A percentile compares a stretch with the other conserved stretches of the same genome.
These are phyloP conservation scores for Syzygium malaccense DNA, from an alignment of 441 rosid genomes.

Conservation along the genomic window DNA sequence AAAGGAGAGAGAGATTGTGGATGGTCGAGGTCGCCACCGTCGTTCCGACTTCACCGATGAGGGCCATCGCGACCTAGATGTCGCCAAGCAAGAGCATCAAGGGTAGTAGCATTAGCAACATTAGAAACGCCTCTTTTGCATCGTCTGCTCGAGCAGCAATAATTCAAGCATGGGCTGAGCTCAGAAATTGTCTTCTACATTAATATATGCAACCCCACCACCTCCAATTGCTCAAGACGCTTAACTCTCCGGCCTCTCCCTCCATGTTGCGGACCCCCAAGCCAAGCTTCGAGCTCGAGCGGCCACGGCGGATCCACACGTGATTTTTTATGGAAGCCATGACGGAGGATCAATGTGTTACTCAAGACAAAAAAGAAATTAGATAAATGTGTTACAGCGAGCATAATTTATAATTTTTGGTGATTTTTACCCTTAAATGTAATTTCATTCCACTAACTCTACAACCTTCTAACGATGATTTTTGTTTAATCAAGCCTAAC, in stretches of 20 bases:
- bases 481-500: background rate
- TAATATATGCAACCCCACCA: background rate
- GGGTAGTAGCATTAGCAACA: background rate
- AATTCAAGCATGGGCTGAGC: background rate
- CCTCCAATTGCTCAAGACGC: background rate
- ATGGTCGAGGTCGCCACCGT: background rate
- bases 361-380: rapidly evolving
- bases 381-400: rapidly evolving
- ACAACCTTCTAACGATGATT: background rate
- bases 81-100: background rate
- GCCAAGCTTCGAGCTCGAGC: background rate
- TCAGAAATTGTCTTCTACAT: background rate
- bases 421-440: background rate
- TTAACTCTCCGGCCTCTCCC: background rate
- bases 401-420: background rate
- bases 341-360: no score
- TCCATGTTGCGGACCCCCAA: background rate
- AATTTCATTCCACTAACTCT: background rate
- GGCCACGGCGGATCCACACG: background rate
- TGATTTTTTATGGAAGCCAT: rapidly evolving
- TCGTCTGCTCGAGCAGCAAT: background rate
- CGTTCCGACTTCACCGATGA: background rate
- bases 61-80: background rate
- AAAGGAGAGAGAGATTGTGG: background rate
- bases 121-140: background rate